Conservation (phyloP, 2,329 filamentous ascomycete species). For the Trichoderma arundinaceum region DNA sequence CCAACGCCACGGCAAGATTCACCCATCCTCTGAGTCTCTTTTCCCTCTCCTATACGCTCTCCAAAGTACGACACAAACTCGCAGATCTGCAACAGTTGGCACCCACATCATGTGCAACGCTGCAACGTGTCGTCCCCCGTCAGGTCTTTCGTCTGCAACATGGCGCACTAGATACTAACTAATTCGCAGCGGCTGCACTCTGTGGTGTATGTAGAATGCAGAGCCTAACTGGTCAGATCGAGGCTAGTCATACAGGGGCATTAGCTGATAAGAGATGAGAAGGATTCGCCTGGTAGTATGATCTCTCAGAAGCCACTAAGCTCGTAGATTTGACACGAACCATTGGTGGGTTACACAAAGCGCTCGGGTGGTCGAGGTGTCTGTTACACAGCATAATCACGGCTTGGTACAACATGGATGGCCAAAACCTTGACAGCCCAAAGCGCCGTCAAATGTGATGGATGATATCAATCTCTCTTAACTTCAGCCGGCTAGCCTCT, state of each 20-base stretch:
- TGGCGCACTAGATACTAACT: slow-evolving; percentile 5
- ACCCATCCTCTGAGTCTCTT: no score
- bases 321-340: background rate
- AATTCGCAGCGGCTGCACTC: background rate
- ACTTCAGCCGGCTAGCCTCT: background rate
- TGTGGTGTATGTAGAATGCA: background rate
- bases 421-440: background rate
- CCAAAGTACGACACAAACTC: background rate
- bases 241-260: background rate
- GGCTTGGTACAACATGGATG: background rate
- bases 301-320: background rate
- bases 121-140: slow-evolving; percentile 27
- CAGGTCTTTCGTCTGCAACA: slow-evolving; percentile 4
- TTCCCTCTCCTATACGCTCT: background rate
- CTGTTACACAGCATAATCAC: background rate
- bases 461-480: background rate
- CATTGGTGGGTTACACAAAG: background rate
- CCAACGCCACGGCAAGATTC: background rate
- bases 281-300: background rate
- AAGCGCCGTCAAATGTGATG: background rate
- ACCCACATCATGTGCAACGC: slow-evolving; percentile 11
- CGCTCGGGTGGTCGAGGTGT: background rate
- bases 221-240: no score
- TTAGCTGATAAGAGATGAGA: background rate
- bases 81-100: slow-evolving; percentile 6